Base-by-base conservation (phyloP, 345 rosid species). In the Rhizophora apiculata region DNA sequence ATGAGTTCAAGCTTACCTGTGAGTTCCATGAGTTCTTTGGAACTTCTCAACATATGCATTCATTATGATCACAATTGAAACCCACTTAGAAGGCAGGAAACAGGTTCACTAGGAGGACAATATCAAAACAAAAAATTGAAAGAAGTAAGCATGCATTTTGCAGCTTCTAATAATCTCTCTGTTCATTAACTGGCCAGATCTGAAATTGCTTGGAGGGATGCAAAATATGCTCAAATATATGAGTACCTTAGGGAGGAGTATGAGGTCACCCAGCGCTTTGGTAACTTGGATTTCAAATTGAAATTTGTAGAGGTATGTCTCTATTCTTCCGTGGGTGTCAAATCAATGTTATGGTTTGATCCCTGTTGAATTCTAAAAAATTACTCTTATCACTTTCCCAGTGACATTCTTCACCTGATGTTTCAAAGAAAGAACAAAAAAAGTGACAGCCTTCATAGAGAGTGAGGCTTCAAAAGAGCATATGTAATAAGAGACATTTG, bases 151-250 rank as follows among this genome's bases (percentile, higher is more conserved):
- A 15, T 69, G 21, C 31, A 21, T 54, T 68, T 66, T 36, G 9
- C 10, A 29, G 60, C 21, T 26, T 7, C 60, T 70, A 4, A 62
- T 49, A 29, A 15, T 46, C 60, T 21, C 66, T 62, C n/a, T 55
- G 2, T 37, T 71, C 48, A 67, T 76, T 32, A 49, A 29, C 49
- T 72, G 63, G 81, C 26, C 83, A 90, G 98, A 78, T 90, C 96
- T 21, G 97, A 93, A 82, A 93, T 93, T 79, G 98, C 97, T 76
- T 93, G 97, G 98, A 86, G 92, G 75, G 91, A 89, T 79, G 98
- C 96, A 54, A 93, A 87, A 78, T 91, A 91, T 77, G 92, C 96
- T 74, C 96, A 82, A 77, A 93, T 91, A 82, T 81, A 85, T 1
- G 98, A 93, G 79, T 93, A 88, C 82, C 87, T 91, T 43, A 80